These are phyloP conservation scores for Novymonas esmeraldas DNA, from an alignment of 208 protist genomes.

Conservation along the genomic window DNA sequence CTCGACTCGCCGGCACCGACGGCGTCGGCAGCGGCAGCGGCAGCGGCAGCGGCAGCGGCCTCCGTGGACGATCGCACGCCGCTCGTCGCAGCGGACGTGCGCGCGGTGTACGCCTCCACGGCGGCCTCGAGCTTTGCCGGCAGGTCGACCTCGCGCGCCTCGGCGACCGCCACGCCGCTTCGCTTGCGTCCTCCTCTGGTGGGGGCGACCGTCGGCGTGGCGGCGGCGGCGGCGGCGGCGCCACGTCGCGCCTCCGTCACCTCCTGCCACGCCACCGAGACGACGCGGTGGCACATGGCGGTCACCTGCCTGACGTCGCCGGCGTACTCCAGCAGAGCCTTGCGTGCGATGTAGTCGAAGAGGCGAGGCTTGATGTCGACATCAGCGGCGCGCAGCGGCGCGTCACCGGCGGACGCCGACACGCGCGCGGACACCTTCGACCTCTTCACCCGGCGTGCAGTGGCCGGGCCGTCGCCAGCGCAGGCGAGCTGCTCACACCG, in stretches of 20 bases:
- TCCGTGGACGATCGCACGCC: not conserved
- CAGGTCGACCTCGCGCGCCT: not conserved
- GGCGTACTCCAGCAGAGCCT: slow-evolving; percentile 63
- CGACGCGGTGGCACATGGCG: slow-evolving; percentile 66
- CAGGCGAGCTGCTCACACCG: slow-evolving; percentile 18
- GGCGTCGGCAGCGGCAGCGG: not conserved
- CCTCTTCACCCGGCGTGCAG: not conserved
- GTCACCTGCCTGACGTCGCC: slow-evolving; percentile 77
- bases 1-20: not conserved
- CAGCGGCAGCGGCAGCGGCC: not conserved
- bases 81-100: not conserved
- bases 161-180: not conserved
- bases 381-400: slow-evolving; percentile 3
- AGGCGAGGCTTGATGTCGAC: slow-evolving; percentile 53
- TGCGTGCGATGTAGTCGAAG: slow-evolving; percentile 64
- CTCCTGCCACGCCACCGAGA: slow-evolving; percentile 52
- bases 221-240: not conserved
- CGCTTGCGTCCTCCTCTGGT: not conserved
- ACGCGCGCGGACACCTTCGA: not conserved
- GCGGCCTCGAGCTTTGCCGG: slow-evolving; percentile 31
- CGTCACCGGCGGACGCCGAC: not conserved
- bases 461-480: not conserved
- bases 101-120: slow-evolving; percentile 22
- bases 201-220: not conserved
- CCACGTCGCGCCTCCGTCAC: slow-evolving; percentile 16